phyloP scores from a whole-genome alignment of 2,329 filamentous ascomycete species.

The Fusarium armeniacum region DNA sequence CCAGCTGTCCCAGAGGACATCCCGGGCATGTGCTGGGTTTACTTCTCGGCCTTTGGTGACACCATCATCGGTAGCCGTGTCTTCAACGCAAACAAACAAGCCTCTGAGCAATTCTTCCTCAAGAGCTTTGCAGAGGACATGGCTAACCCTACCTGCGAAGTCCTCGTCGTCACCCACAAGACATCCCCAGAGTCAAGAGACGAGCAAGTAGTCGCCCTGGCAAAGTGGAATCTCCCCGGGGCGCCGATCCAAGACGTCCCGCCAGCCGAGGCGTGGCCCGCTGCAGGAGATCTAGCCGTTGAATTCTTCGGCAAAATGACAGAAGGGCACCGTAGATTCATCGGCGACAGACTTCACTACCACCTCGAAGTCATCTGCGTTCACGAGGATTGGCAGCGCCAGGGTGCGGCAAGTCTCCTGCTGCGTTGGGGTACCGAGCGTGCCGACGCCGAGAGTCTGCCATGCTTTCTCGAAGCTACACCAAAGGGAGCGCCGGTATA shows the following conservation, averaged over 20 bases:
- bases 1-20: slow-evolving; percentile 59
- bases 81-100: slow-evolving; percentile 52
- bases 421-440: slow-evolving; percentile 63
- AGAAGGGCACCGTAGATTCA: slow-evolving; percentile 54
- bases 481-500: slow-evolving; percentile 63
- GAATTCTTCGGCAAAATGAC: slow-evolving; percentile 59
- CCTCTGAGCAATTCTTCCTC: slow-evolving; percentile 55
- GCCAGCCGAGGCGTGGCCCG: slow-evolving; percentile 56
- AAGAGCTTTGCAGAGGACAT: slow-evolving; percentile 57
- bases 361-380: slow-evolving; percentile 65
- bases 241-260: slow-evolving; percentile 44
- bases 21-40: slow-evolving; percentile 58
- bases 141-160: slow-evolving; percentile 54
- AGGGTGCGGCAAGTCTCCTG: slow-evolving; percentile 60
- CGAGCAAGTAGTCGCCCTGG: slow-evolving; percentile 59
- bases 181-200: slow-evolving; percentile 43
- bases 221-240: slow-evolving; percentile 61
- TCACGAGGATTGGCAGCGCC: slow-evolving; percentile 59
- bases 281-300: slow-evolving; percentile 57
- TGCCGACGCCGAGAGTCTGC: slow-evolving; percentile 60
- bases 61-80: slow-evolving; percentile 56
- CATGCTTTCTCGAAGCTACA: slow-evolving; percentile 66
- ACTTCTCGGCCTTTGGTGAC: slow-evolving; percentile 61
- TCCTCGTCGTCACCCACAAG: slow-evolving; percentile 57
- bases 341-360: slow-evolving; percentile 61